Evolutionary conservation across 441 rosid genomes (phyloP).

Genomic region (Erysimum cheiri): DNA sequence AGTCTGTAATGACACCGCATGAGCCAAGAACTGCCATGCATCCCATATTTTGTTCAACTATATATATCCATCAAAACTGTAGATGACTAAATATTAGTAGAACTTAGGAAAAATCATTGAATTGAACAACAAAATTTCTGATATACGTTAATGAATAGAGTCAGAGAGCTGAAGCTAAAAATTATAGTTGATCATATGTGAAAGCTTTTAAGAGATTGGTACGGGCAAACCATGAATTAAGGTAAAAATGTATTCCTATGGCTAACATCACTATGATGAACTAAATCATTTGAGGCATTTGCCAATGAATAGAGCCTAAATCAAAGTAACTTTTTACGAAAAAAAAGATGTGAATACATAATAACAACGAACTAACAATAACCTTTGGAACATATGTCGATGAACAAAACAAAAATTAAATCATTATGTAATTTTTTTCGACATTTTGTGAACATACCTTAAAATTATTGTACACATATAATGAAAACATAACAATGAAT

Average conservation of each 20-base stretch:
- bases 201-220: too few relatives aligned
- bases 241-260: neutral
- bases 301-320: too few relatives aligned
- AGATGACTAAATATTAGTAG: neutral
- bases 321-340: too few relatives aligned
- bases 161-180: neutral
- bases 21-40: constrained; percentile 26
- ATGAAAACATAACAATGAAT: too few relatives aligned
- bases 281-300: too few relatives aligned
- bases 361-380: neutral
- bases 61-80: neutral
- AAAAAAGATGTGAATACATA: too few relatives aligned
- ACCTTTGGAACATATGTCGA: neutral
- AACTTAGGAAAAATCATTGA: neutral
- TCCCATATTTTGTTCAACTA: constrained; percentile 23
- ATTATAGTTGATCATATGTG: neutral
- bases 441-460: too few relatives aligned
- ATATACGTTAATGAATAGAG: neutral
- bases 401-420: too few relatives aligned
- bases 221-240: too few relatives aligned
- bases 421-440: too few relatives aligned
- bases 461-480: too few relatives aligned
- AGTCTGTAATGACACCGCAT: neutral
- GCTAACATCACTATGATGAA: neutral
- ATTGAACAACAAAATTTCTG: neutral